Evolutionary conservation across 257 asterid genomes (phyloP), one percentile per base, ranked within the genome.

Genomic region (Verbascum thapsus): DNA sequence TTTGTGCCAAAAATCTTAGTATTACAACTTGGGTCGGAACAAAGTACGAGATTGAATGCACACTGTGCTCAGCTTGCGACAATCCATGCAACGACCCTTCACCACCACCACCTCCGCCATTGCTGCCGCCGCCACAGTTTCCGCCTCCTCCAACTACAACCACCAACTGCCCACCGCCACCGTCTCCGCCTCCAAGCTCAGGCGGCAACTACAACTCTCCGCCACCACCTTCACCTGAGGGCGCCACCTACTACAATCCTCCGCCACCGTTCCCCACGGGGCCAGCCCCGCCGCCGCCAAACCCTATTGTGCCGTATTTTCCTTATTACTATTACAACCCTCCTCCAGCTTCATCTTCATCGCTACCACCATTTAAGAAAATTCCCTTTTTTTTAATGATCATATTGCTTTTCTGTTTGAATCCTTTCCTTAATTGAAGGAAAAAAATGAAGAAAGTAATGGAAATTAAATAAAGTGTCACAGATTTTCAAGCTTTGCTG

Each of bases 41-140:
- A 1, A 91, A 85, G 76, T 91, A 84, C 83, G 77, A 82, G n/a
- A 81, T 85, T 72, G 91, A 88, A 67, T 91, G 98, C 78, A 88
- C 96, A 66, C 84, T 88, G 98, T 91, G 98, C 80, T 77, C 95
- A 1, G 90, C 91, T 0, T 91, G 98, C 58, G 98, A 91, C 85
- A 91, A 85, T 73, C 98, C 98, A 1, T 91, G 98, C 76, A 62
- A 47, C 85, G 63, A 84, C 51, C 81, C 86, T 7, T 84, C 98
- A 4, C 78, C 92, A 8, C 92, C 97, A 6, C 85, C 90, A 0
- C 81, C 90, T 1, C 63, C 88, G 0, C 66, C 71, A 0, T 68
- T 70, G 7, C 63, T 86, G 0, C 66, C 71, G 0, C 70, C 72
- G 7, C 63, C 79, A 8, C 39, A 81, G 35, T 61, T 77, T 26